Evolutionary conservation across 1,284 basidiomycete genomes (phyloP), one percentile per base, ranked within the genome.

Genomic region (Blastosporella zonata): DNA sequence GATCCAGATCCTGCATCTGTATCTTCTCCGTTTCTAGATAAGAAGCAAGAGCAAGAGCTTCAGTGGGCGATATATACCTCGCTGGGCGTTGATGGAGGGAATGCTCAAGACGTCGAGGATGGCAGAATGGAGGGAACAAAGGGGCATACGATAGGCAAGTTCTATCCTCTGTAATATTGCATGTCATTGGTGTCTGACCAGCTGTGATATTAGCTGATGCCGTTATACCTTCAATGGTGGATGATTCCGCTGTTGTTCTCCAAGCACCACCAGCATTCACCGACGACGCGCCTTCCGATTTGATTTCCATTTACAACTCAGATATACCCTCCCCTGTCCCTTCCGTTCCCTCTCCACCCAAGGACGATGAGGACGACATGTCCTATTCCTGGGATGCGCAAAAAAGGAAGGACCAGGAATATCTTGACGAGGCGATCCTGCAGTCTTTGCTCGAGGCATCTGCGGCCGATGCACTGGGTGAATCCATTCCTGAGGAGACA

Each of bases 21-120:
- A n/a, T n/a, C n/a, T 12, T 27, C 36, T 10, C 33, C 18, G n/a
- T 21, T 27, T 12, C 23, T n/a, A 18, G 9, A 33, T 18, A 9
- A 34, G 15, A 25, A 42, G 6, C 37, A 42, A 3, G 49, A 20
- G n/a, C 27, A 23, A 13, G 40, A 38, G 23, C 12, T 46, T 2
- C 38, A 42, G 25, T 23, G 33, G 21, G 49, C 35, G 3, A 46
- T 43, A n/a, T 20, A 39, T 23, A 25, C 18, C 13, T 31, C 41
- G 15, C 8, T 43, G 13, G n/a, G 17, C 8, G 36, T 13, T 9
- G 22, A 25, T 9, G 21, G 25, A 23, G 12, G 3, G 34, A 13
- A 22, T 12, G n/a, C n/a, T 12, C 1, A 12, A 17, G 46, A 42
- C 6, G 18, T 31, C 8, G 15, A 22, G 21, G 7, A 8, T 22